A percentile compares a stretch with the other conserved stretches of the same genome.
Conservation (phyloP, 139 green algal species). For the Picocystis salinarum region DNA sequence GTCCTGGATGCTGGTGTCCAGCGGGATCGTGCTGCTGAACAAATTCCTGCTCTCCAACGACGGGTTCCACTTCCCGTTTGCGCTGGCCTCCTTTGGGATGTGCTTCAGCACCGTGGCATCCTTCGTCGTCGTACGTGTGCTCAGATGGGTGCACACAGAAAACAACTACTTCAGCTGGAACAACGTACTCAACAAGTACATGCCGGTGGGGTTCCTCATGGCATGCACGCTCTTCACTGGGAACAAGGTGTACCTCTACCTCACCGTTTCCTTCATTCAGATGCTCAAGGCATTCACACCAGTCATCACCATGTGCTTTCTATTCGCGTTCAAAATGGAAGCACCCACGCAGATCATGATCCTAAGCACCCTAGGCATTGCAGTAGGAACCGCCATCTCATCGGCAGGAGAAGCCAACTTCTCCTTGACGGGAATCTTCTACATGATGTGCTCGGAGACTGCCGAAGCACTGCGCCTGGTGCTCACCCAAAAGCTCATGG, state of each 20-base stretch:
- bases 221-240: slow-evolving; percentile 28
- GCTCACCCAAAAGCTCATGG: slow-evolving; percentile 68
- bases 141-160: too few relatives aligned
- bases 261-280: slow-evolving; percentile 17
- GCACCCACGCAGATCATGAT: slow-evolving; percentile 38
- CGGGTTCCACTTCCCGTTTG: slow-evolving; percentile 58
- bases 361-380: slow-evolving; percentile 30
- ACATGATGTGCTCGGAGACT: slow-evolving; percentile 53
- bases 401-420: not conserved
- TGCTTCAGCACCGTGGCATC: not conserved
- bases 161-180: too few relatives aligned
- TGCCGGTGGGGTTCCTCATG: slow-evolving; percentile 38
- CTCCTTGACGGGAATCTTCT: slow-evolving; percentile 12
- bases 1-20: too few relatives aligned
- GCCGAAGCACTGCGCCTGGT: slow-evolving; percentile 56
- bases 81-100: slow-evolving; percentile 53
- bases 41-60: slow-evolving; percentile 56
- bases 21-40: slow-evolving; percentile 55
- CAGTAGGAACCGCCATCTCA: slow-evolving; percentile 16
- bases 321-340: slow-evolving; percentile 56
- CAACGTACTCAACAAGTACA: slow-evolving; percentile 22
- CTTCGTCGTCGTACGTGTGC: not conserved
- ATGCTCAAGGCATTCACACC: slow-evolving; percentile 64
- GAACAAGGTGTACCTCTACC: slow-evolving; percentile 34
- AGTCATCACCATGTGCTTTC: slow-evolving; percentile 63